Evolutionary conservation across 805 yeast genomes (phyloP).

Genomic region (Cyberlindnera sargentensis): DNA sequence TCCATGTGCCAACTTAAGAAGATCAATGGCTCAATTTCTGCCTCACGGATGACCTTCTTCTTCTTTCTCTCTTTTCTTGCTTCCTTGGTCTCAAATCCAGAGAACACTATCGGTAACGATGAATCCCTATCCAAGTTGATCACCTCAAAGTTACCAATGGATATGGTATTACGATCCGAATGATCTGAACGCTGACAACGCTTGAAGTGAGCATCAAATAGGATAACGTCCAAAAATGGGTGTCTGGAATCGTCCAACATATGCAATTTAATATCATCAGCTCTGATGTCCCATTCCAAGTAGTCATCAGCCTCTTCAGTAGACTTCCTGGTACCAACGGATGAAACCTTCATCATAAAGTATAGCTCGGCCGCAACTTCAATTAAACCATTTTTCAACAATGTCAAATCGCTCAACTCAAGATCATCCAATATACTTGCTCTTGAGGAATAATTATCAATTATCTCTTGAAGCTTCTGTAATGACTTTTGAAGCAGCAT

Average conservation of each 20-base stretch:
- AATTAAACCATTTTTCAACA: slow-evolving; percentile 30
- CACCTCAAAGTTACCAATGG: slow-evolving; percentile 58
- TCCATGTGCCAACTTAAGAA: slow-evolving; percentile 68
- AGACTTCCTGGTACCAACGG: slow-evolving; percentile 26
- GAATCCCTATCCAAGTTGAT: slow-evolving; percentile 54
- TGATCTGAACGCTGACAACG: slow-evolving; percentile 61
- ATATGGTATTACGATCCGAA: slow-evolving; percentile 54
- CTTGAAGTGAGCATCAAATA: slow-evolving; percentile 54
- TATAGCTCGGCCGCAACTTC: slow-evolving; percentile 36
- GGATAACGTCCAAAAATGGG: slow-evolving; percentile 65
- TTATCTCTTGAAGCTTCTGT: slow-evolving; percentile 32
- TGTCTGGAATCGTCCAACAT: slow-evolving; percentile 50
- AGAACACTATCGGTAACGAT: slow-evolving; percentile 62
- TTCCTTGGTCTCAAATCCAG: slow-evolving; percentile 33
- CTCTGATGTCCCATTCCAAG: slow-evolving; percentile 54
- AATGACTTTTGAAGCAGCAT: slow-evolving; percentile 42
- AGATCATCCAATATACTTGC: slow-evolving; percentile 43
- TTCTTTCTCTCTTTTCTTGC: slow-evolving; percentile 8
- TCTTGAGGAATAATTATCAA: slow-evolving; percentile 42
- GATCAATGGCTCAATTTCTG: slow-evolving; percentile 29
- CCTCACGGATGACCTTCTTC: slow-evolving; percentile 14
- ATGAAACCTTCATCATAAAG: slow-evolving; percentile 38
- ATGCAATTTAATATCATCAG: slow-evolving; percentile 68
- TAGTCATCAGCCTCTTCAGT: slow-evolving; percentile 27
- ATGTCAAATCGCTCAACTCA: slow-evolving; percentile 36